Evolutionary conservation across 2,329 filamentous ascomycete species (phyloP), one percentile per base, ranked within the genome.

Genomic region (Stachybotrys elegans): DNA sequence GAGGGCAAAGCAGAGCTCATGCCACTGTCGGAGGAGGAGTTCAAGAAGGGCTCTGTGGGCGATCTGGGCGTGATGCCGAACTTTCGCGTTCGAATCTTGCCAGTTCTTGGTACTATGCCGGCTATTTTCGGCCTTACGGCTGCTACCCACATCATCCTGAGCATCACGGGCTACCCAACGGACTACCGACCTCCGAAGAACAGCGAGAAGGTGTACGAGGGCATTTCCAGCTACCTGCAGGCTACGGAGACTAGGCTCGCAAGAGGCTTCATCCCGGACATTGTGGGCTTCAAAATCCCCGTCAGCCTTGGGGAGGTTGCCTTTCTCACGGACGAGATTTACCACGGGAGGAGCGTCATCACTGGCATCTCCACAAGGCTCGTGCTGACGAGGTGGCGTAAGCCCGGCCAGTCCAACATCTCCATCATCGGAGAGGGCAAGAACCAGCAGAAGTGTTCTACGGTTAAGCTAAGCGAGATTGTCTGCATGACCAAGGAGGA

Each of bases 401-500:
- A 75, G 51, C 89, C 87, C 0, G 65, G 67, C 7, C 64, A 63
- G 21, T 76, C 76, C 20, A 86, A 80, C 51, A 71, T 78, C 45
- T 68, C 76, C 38, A 68, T 64, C 13, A 71, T 88, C 13, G 84
- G 90, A 34, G 71, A 79, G 43, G 75, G 75, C 23, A 78, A 80
- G 32, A 75, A 83, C n/a, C 81, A 83, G 19, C 91, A 97, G 62
- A 94, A 87, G 58, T 81, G 76, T 37, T 83, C 87, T n/a, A 77
- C 74, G 3, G 54, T 97, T 5, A 65, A 73, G 23, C 66, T 92
- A 54, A 73, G 76, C 22, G 84, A 95, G 37, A 60, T 96, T 48
- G 90, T 95, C 0, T 87, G 86, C 55, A 88, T 96, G 88, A 96
- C 91, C 1, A 95, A 91, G 62, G 91, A 96, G 48, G 91, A 96